Evolutionary conservation across 2,329 filamentous ascomycete species (phyloP), one percentile per base, ranked within the genome.

Genomic region (Didymella segeticola): DNA sequence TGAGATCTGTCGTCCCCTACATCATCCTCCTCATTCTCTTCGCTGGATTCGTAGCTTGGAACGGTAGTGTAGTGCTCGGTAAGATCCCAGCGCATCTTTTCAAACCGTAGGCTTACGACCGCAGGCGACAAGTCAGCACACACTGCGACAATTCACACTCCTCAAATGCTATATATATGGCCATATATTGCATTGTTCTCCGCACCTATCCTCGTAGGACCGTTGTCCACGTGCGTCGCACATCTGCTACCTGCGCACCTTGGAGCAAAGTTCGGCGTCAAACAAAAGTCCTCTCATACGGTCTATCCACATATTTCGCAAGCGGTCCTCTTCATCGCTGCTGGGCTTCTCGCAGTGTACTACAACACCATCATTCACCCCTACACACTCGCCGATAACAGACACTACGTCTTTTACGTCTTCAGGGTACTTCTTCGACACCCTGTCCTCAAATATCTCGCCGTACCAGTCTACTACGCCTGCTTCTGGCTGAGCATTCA

Each of bases 131-230:
- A 97, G 77, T 88, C 90, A 22, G 97, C 96, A 69, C 95, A 99
- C 68, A 82, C 95, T 26, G 92, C 93, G 0, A 95, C 92, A 1
- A 78, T 98, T 11, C 93, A 99, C 69, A 77, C 95, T 5, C 84
- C 93, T 0, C 95, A 99, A 75, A 90, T 99, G 84, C 87, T 98
- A 15, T 99, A 99, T 69, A 88, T 98, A 62, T 96, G 92, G 89
- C 89, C 93, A 0, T 89, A 96, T 58, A 87, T 96, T 53, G 78
- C 85, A 29, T 96, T 98, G 77, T 98, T 97, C 78, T 96, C 93
- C 0, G 85, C 87, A 42, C 93, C 95, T 0, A 79, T 97, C 1
- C 76, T 93, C 4, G 59, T 89, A 0, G 84, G 86, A 0, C 79
- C 80, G 2, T 45, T 88, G 5, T 66, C 83, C 14, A 66, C 76